Base-by-base conservation (phyloP, 2,329 filamentous ascomycete species). In the Sporothrix inflata region DNA sequence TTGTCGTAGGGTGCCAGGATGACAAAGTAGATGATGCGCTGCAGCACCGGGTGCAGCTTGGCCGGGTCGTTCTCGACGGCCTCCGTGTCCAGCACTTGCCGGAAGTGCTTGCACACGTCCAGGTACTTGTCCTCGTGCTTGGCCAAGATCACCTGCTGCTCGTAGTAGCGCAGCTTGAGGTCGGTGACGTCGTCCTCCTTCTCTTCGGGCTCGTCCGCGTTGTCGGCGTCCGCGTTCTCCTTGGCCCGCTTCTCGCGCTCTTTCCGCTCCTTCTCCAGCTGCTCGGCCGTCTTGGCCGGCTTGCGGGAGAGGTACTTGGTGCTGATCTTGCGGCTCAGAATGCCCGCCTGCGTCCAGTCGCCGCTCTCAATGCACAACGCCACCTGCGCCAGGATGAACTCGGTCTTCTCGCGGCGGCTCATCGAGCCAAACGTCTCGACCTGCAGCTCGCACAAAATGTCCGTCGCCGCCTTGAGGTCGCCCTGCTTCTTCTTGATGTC, bases 341-440 rank as follows among this genome's bases (percentile, higher is more conserved):
- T 98, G 68, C 91, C 90, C 40, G 95, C 96, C 81, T 99, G 97
- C 78, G 92, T 97, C 94, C 94, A 99, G 81, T 99, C 96, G 72
- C 91, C 92, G 78, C 91, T 95, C 83, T 98, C 92, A 81, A 99
- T 98, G 84, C 96, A 99, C 69, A 99, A 88, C 45, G 90, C 88
- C 53, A 98, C 95, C 83, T 99, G 96, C 74, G 97, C 93, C 70
- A 99, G 86, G 79, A 99, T 99, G 81, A 99, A 99, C 79, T 98
- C 96, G 4, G 94, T 98, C 91, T 99, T 99, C 82, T 99, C 96
- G 77, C 96, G 89, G 78, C 96, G 89, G 75, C 94, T 92, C 96
- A 99, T 99, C 27, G 95, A 98, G 9, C 96, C 96, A 81, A 99
- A 99, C 0, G 96, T 99, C 87, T 99, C 96, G 67, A 99, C 96